phyloP scores from a whole-genome alignment of 768 basidiomycete species.

The Hirschioporus abietinus region DNA sequence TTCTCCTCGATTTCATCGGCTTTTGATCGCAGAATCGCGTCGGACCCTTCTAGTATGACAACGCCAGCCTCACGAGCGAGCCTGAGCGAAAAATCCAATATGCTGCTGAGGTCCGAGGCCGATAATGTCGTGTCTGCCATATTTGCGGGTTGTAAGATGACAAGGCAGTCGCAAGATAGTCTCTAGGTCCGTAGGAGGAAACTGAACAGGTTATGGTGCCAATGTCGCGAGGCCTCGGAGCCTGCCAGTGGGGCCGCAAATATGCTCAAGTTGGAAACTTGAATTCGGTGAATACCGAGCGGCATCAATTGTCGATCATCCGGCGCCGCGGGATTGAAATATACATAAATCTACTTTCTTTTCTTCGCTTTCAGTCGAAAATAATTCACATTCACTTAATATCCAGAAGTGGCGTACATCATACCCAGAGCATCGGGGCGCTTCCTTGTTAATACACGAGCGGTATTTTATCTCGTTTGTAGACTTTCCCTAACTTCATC shows the following conservation, averaged over 20 bases:
- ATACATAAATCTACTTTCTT: too few species aligned
- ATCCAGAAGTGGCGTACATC: not conserved
- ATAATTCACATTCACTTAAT: too few species aligned
- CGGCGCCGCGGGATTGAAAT: not conserved
- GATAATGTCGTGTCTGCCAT: constrained; percentile 23
- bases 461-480: constrained; percentile 22
- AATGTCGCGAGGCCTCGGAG: too few species aligned
- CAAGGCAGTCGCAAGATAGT: too few species aligned
- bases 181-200: too few species aligned
- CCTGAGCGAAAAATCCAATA: constrained; percentile 63
- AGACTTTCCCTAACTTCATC: constrained; percentile 52
- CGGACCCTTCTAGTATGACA: constrained; percentile 72
- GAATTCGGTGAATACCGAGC: too few species aligned
- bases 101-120: constrained; percentile 44
- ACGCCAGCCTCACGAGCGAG: constrained; percentile 73
- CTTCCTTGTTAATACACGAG: not conserved
- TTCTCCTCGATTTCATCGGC: constrained; percentile 64
- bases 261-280: not conserved
- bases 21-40: constrained; percentile 57
- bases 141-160: constrained; percentile 9
- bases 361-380: too few species aligned
- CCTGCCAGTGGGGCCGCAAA: too few species aligned
- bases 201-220: too few species aligned
- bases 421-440: not conserved
- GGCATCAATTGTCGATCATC: too few species aligned